These are phyloP conservation scores for Fusarium torreyae DNA, from an alignment of 2,329 filamentous ascomycete species.

Conservation along the genomic window DNA sequence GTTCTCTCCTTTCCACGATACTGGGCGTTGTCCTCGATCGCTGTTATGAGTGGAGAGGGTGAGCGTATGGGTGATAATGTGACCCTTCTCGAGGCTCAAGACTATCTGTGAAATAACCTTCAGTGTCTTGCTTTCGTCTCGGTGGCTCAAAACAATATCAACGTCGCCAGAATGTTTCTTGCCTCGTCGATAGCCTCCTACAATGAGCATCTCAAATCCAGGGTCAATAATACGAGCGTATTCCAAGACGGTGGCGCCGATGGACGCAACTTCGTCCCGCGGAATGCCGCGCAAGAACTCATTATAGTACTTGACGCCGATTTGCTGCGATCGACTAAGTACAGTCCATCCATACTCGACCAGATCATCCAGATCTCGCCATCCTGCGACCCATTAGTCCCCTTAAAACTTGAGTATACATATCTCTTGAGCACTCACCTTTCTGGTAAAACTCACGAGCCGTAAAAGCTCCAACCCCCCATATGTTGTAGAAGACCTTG, in stretches of 20 bases:
- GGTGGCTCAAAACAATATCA: slow-evolving; percentile 87
- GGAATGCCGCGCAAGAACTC: slow-evolving; percentile 83
- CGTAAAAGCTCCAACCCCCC: slow-evolving; percentile 89
- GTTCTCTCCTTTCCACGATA: slow-evolving; percentile 66
- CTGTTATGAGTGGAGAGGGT: slow-evolving; percentile 78
- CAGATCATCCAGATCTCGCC: slow-evolving; percentile 88
- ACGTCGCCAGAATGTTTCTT: slow-evolving; percentile 84
- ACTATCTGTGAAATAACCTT: slow-evolving; percentile 83
- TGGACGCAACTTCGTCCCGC: slow-evolving; percentile 79
- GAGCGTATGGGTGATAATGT: slow-evolving; percentile 87
- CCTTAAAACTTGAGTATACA: background rate
- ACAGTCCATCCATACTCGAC: slow-evolving; percentile 84
- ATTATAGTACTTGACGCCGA: slow-evolving; percentile 93
- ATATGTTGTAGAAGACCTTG: slow-evolving; percentile 84
- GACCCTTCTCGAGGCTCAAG: slow-evolving; percentile 74
- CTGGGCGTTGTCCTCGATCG: slow-evolving; percentile 76
- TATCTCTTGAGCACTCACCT: slow-evolving; percentile 50
- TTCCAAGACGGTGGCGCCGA: slow-evolving; percentile 73
- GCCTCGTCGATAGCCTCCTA: slow-evolving; percentile 86
- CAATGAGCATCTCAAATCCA: slow-evolving; percentile 73
- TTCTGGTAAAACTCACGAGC: slow-evolving; percentile 85
- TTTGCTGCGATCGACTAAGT: slow-evolving; percentile 87
- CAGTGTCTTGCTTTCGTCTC: slow-evolving; percentile 76
- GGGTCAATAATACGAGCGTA: slow-evolving; percentile 76
- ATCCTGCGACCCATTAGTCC: slow-evolving; percentile 62